Evolutionary conservation across 371 early-diverging fungal species (phyloP).

Genomic region (Actinomucor elegans): DNA sequence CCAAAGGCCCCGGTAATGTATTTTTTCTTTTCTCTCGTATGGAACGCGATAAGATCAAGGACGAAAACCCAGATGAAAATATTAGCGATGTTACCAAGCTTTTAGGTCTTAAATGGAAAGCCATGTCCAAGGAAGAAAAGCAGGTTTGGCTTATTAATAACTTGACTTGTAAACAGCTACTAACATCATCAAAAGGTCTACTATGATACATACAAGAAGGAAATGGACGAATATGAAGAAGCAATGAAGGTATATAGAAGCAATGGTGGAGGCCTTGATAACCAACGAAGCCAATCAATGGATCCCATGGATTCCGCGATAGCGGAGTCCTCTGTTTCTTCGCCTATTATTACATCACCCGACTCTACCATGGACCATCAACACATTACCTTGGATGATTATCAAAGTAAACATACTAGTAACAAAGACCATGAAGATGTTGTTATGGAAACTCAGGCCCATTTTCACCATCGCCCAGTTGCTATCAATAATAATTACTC

Average conservation of each 20-base stretch:
- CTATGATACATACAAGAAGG: constrained; percentile 50
- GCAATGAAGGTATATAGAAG: constrained; percentile 50
- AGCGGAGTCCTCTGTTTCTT: background rate
- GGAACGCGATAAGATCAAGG: constrained; percentile 58
- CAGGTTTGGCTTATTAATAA: constrained; percentile 29
- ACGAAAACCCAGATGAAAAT: constrained; percentile 53
- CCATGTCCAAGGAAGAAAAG: constrained; percentile 49
- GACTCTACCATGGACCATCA: background rate
- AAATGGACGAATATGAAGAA: constrained; percentile 49
- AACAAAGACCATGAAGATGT: no score
- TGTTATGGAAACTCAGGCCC: no score
- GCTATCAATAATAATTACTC: no score
- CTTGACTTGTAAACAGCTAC: background rate
- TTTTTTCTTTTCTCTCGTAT: constrained; percentile 63
- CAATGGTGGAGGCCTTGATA: no score
- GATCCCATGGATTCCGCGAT: background rate
- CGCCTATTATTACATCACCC: constrained; percentile 1
- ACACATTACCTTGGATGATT: no score
- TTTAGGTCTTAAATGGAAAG: constrained; percentile 54
- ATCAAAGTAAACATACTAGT: no score
- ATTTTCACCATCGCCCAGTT: no score
- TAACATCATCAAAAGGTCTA: constrained; percentile 32
- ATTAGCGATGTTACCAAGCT: constrained; percentile 53
- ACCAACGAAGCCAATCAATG: background rate
- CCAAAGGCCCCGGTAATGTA: constrained; percentile 67